A percentile compares a stretch with the other conserved stretches of the same genome.
Conservation (phyloP, 768 basidiomycete species). For the Podaxis rugospora region DNA sequence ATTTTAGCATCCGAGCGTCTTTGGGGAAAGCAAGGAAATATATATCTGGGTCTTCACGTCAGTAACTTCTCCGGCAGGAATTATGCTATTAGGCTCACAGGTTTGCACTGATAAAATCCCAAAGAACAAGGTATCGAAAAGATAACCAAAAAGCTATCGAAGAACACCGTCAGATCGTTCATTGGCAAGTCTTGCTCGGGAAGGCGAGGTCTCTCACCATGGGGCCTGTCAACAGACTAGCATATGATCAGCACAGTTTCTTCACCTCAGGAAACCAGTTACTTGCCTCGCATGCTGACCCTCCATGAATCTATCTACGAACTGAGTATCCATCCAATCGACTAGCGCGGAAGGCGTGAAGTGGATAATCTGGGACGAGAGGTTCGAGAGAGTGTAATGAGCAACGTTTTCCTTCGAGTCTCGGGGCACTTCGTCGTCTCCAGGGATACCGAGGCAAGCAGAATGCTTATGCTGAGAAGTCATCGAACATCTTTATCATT, state of each 20-base stretch:
- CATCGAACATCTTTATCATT: neutral
- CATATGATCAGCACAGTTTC: neutral
- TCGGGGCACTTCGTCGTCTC: too few relatives aligned
- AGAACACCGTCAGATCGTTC: neutral
- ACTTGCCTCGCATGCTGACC: slow-evolving; percentile 2
- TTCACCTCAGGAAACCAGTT: neutral
- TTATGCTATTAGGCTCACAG: neutral
- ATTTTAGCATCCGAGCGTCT: neutral
- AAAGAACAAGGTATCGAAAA: neutral
- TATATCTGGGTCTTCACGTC: neutral
- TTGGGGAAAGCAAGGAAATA: neutral
- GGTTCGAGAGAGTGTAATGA: too few relatives aligned
- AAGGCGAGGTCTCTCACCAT: neutral
- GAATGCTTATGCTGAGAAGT: neutral
- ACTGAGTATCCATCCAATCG: neutral
- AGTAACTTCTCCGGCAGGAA: neutral
- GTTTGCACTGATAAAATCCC: neutral
- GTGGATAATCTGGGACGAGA: neutral
- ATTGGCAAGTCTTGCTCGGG: neutral
- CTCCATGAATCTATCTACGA: neutral
- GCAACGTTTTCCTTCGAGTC: too few relatives aligned
- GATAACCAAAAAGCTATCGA: neutral
- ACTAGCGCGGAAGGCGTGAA: neutral
- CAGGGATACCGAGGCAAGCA: neutral
- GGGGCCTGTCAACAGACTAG: neutral